These are phyloP conservation scores for Spinacia oleracea DNA, from an alignment of 179 eudicot species.

Conservation along the genomic window DNA sequence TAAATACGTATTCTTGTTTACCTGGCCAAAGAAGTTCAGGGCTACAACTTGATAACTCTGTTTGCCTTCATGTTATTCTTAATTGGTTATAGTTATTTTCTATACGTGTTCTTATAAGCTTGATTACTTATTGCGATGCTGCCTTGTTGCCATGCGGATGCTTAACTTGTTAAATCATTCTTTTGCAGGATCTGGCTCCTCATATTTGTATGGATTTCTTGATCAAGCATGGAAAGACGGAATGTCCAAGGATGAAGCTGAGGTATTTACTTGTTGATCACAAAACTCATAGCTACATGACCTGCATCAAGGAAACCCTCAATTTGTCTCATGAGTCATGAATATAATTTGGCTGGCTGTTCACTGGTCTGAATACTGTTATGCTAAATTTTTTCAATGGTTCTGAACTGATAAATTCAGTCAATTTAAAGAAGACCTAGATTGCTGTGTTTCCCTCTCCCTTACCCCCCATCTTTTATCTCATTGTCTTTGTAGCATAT, in stretches of 20 bases:
- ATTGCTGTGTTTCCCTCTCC: not conserved
- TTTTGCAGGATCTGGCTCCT: slow-evolving; percentile 87
- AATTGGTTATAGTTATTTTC: not conserved
- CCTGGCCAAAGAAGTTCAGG: not conserved
- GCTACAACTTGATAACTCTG: not conserved
- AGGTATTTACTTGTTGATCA: slow-evolving; percentile 46
- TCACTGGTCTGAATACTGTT: not conserved
- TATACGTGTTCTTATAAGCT: not conserved
- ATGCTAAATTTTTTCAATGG: not conserved
- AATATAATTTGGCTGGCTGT: not conserved
- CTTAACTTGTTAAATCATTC: not conserved
- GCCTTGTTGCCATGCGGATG: not conserved
- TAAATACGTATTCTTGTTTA: not conserved
- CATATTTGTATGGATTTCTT: slow-evolving; percentile 91
- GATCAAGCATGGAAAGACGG: slow-evolving; percentile 98
- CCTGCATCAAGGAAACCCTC: not conserved
- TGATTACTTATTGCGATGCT: not conserved
- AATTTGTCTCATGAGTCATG: not conserved
- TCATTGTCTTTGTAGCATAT: not conserved
- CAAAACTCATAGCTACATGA: not conserved
- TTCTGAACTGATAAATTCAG: not conserved
- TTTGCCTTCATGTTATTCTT: not conserved
- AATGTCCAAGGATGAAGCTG: slow-evolving; percentile 96
- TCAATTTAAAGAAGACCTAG: not conserved
- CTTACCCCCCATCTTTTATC: not conserved